Evolutionary conservation across 768 basidiomycete species (phyloP), one percentile per base, ranked within the genome.

Genomic region (Boletus tylopilopsis): DNA sequence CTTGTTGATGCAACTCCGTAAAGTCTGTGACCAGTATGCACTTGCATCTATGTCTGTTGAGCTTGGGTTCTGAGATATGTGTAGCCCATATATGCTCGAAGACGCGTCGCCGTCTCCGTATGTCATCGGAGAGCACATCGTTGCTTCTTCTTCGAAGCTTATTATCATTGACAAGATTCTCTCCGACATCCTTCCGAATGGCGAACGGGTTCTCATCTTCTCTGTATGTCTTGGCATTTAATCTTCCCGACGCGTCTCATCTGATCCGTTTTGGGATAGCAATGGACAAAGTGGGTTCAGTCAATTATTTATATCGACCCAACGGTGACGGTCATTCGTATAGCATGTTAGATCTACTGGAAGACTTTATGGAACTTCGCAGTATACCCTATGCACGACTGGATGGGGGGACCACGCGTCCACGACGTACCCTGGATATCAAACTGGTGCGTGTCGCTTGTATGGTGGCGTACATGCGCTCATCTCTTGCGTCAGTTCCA

Each of bases 21-120:
- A 79, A 71, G 76, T 85, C 41, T 87, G 85, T 64, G 83, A 85
- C 58, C 85, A 87, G 78, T 81, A 54, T 27, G 79, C 60, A n/a
- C 4, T 11, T 46, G 10, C 21, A 29, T 45, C 18, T 5, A 34
- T 18, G 23, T 22, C 15, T 9, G 10, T 24, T 30, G 18, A 9
- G 13, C 23, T 25, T 47, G 21, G 22, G 5, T 50, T 38, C 37
- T 62, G 35, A 60, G 21, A 32, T 42, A 13, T 21, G 1, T 49
- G 18, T 50, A 80, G 80, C 51, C 81, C 81, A 13, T 84, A 82
- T 56, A 49, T 80, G 35, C 63, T 84, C 0, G 68, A 70, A 8
- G 71, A 75, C 33, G 78, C 77, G 5, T 64, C 77, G 30, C 79
- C 82, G 3, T 67, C 62, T 8, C 76, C 79, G 0, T 80, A 76